Evolutionary conservation across 23 red algal species (phyloP).

Genomic region (Gracilaria caudata): DNA sequence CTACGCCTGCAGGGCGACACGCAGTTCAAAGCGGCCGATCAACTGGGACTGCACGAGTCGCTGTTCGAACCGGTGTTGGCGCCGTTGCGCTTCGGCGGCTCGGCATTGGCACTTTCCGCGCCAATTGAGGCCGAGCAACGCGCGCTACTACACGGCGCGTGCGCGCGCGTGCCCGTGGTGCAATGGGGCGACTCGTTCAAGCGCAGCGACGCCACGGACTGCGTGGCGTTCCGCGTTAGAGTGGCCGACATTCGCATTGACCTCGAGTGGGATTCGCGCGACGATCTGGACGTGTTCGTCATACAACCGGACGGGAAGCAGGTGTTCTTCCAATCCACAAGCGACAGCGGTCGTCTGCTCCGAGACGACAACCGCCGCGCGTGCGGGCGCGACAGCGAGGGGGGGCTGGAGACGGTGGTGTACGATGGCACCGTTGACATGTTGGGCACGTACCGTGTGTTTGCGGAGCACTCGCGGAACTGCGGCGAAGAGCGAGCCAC

Average conservation of each 20-base stretch:
- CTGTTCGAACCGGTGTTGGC: slow-evolving; percentile 23
- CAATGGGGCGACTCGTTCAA: neutral
- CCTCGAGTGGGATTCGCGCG: slow-evolving; percentile 19
- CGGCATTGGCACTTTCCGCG: neutral
- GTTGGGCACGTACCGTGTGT: neutral
- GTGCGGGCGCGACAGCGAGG: neutral
- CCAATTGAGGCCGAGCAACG: neutral
- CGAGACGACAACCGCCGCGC: slow-evolving; percentile 25
- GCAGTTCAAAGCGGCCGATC: neutral
- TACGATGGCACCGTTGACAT: neutral
- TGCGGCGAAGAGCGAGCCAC: slow-evolving; percentile 5
- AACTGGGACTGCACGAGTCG: neutral
- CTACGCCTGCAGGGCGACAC: neutral
- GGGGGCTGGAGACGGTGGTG: slow-evolving; percentile 25
- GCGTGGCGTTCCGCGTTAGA: slow-evolving; percentile 32
- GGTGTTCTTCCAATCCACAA: slow-evolving; percentile 32
- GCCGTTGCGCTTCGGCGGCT: slow-evolving; percentile 27
- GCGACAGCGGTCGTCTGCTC: neutral
- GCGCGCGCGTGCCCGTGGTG: neutral
- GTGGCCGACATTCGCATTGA: slow-evolving; percentile 20
- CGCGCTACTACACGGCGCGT: neutral
- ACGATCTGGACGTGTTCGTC: slow-evolving; percentile 48
- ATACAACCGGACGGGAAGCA: slow-evolving; percentile 27
- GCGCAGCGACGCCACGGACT: neutral
- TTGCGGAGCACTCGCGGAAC: slow-evolving; percentile 12